These are phyloP conservation scores for Penicillium longicatenatum DNA, from an alignment of 495 filamentous ascomycete genomes.

Conservation along the genomic window DNA sequence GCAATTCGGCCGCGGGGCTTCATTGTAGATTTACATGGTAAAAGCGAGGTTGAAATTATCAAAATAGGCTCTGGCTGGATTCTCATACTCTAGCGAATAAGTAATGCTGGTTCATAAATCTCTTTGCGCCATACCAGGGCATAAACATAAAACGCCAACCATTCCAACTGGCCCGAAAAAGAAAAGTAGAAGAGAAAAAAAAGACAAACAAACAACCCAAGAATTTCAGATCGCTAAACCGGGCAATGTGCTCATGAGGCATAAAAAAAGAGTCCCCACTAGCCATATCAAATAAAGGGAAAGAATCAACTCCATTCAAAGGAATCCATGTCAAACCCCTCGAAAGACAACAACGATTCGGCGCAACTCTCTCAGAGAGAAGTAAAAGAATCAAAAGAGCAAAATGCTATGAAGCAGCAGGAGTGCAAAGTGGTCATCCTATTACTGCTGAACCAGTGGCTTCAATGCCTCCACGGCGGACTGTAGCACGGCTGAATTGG, in stretches of 20 bases:
- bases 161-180: background rate
- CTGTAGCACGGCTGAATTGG: conserved; percentile 64
- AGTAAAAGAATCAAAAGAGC: too few species aligned
- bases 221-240: conserved; percentile 17
- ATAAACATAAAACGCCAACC: conserved; percentile 5
- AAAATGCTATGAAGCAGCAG: conserved; percentile 10
- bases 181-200: too few species aligned
- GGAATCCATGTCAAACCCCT: background rate
- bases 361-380: background rate
- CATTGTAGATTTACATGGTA: background rate
- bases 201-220: conserved; percentile 5
- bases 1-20: background rate
- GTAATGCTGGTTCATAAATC: conserved; percentile 9
- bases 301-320: background rate
- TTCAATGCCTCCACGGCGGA: conserved; percentile 64
- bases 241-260: conserved; percentile 14
- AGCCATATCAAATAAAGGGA: conserved; percentile 6
- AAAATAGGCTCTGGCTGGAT: background rate
- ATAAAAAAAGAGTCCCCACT: conserved; percentile 8
- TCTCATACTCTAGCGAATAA: conserved; percentile 11
- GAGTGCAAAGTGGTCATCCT: conserved; percentile 13
- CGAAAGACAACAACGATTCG: background rate
- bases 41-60: background rate
- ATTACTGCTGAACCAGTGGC: conserved; percentile 48
- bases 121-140: conserved; percentile 8